phyloP scores from a whole-genome alignment of 345 rosid genomes.

The Kandelia obovata region DNA sequence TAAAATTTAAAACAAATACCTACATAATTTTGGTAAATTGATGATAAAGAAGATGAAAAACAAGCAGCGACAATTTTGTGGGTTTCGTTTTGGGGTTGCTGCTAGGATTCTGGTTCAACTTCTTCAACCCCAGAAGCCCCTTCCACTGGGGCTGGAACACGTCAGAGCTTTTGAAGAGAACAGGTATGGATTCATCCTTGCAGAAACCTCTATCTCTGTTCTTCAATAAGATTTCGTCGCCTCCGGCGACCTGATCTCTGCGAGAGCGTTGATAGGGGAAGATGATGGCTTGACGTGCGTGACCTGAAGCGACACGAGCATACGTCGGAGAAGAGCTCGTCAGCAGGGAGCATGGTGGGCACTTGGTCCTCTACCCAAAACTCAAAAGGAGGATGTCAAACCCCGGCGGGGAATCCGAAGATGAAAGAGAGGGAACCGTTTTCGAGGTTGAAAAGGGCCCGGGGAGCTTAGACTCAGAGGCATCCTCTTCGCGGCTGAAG shows the following conservation, averaged over 20 bases:
- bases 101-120: slow-evolving; percentile 37
- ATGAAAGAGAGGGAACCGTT: no score
- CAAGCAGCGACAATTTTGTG: slow-evolving; percentile 14
- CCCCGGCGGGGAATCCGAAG: slow-evolving; percentile 6
- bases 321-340: slow-evolving; percentile 82
- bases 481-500: slow-evolving; percentile 44
- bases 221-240: slow-evolving; percentile 33
- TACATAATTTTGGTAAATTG: no score
- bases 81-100: slow-evolving; percentile 30
- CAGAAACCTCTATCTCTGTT: slow-evolving; percentile 37
- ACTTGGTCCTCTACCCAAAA: slow-evolving; percentile 83
- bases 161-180: slow-evolving; percentile 79
- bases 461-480: neutral
- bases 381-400: slow-evolving; percentile 39
- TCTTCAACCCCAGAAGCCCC: slow-evolving; percentile 74
- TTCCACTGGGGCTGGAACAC: slow-evolving; percentile 85
- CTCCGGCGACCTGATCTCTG: slow-evolving; percentile 33
- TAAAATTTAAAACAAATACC: no score
- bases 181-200: slow-evolving; percentile 29
- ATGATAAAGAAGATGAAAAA: slow-evolving; percentile 19
- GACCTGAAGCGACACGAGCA: slow-evolving; percentile 68
- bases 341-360: slow-evolving; percentile 73
- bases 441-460: neutral
- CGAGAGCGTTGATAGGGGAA: slow-evolving; percentile 14
- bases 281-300: slow-evolving; percentile 14